A percentile compares a stretch with the other conserved stretches of the same genome.
phyloP scores from a whole-genome alignment of 1,284 basidiomycete genomes.

The Abortiporus biennis region DNA sequence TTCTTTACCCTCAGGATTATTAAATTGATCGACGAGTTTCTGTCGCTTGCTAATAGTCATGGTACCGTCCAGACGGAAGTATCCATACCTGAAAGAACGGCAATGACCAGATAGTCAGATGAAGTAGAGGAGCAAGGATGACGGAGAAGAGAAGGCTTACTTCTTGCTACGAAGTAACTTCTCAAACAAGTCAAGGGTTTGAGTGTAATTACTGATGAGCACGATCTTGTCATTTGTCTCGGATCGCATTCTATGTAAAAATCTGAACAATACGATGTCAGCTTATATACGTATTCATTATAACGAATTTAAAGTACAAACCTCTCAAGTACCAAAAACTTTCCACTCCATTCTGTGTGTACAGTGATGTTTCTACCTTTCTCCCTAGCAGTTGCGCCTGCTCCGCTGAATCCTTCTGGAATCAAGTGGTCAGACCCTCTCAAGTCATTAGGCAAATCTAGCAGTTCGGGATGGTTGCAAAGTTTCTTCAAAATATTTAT shows the following conservation, averaged over 20 bases:
- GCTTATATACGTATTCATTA: not conserved
- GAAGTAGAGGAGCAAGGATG: no score
- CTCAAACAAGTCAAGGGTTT: slow-evolving; percentile 94
- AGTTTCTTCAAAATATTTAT: slow-evolving; percentile 97
- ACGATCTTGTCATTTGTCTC: slow-evolving; percentile 97
- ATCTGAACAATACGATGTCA: slow-evolving; percentile 39
- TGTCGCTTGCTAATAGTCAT: slow-evolving; percentile 95
- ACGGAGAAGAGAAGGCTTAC: slow-evolving; percentile 36
- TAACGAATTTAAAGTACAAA: slow-evolving; percentile 25
- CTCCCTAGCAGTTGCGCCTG: slow-evolving; percentile 32
- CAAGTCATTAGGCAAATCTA: slow-evolving; percentile 85
- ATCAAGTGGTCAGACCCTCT: slow-evolving; percentile 81
- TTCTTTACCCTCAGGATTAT: slow-evolving; percentile 92
- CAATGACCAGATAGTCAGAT: no score
- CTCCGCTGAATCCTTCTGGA: slow-evolving; percentile 75
- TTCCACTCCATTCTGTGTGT: slow-evolving; percentile 81
- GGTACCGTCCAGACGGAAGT: slow-evolving; percentile 89
- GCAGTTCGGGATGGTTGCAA: slow-evolving; percentile 94
- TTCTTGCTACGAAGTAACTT: slow-evolving; percentile 80
- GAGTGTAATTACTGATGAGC: slow-evolving; percentile 97
- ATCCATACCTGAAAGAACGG: slow-evolving; percentile 82
- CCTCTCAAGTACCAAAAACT: slow-evolving; percentile 94
- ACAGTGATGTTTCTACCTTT: slow-evolving; percentile 49
- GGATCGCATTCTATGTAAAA: slow-evolving; percentile 77
- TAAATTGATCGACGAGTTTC: slow-evolving; percentile 97